Base-by-base conservation (phyloP, 495 filamentous ascomycete genomes). In the Echria macrotheca region DNA sequence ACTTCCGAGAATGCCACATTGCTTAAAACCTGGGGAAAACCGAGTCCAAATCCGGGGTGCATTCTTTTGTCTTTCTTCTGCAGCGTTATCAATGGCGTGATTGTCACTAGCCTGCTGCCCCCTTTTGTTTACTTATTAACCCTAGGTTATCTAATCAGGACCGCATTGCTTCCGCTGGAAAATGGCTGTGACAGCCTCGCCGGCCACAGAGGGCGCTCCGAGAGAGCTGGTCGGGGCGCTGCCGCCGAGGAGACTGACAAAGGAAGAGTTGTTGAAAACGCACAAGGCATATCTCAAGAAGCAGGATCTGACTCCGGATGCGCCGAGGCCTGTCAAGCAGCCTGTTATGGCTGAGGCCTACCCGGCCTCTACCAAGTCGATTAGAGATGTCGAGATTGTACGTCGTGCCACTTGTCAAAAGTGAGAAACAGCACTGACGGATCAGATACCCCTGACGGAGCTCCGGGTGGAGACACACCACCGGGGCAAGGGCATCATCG, bases 401-500 rank as follows among this genome's bases (percentile, higher is more conserved):
- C 19, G 44, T 33, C 15, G n/a, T n/a, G n/a, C n/a, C n/a, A n/a
- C n/a, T n/a, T n/a, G n/a, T n/a, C n/a, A n/a, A n/a, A n/a, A n/a
- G n/a, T n/a, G n/a, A n/a, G n/a, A n/a, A n/a, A n/a, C n/a, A n/a
- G n/a, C n/a, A n/a, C n/a, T n/a, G n/a, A n/a, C 6, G 24, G 7
- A 26, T 7, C 18, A 65, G 65, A 63, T 66, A 14, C 59, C 61
- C 6, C 53, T 68, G 10, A 57, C 43, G 38, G 55, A 58, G 8
- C 65, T 82, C 1, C 49, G 28, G 8, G 58, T 76, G 4, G 75
- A 80, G 48, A 76, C 69, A 6, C 76, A 78, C 53, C 75, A 81
- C 56, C 59, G 74, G 2, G 75, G 70, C 1, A 50, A 49, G 15
- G 71, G 70, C 42, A 31, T 77, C 44, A 56, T 78, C 3, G 52